phyloP scores from a whole-genome alignment of 306 rosid species.

The Acmispon strigosus region DNA sequence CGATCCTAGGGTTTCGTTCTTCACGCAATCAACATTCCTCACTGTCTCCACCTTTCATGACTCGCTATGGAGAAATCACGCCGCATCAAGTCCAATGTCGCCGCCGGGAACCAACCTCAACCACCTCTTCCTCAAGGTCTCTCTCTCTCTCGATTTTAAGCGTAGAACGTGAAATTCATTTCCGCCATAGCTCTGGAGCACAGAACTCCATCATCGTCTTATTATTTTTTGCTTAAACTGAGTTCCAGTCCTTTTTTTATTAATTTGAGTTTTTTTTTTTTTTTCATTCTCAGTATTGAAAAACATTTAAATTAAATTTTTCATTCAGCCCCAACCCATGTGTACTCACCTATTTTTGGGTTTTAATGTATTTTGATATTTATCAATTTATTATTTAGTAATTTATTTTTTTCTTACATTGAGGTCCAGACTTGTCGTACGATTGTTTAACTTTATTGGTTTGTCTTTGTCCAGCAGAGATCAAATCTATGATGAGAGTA shows the following conservation, averaged over 20 bases:
- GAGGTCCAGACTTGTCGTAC: neutral
- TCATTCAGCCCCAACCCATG: too few relatives aligned
- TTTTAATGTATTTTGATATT: neutral
- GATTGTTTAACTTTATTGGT: neutral
- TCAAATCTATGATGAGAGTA: neutral
- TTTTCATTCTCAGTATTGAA: neutral
- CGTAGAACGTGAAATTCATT: neutral
- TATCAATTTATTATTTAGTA: neutral
- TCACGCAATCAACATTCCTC: too few relatives aligned
- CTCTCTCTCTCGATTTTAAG: neutral
- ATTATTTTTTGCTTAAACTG: neutral
- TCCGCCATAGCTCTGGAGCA: neutral
- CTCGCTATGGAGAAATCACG: constrained; percentile 51
- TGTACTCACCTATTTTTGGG: too few relatives aligned
- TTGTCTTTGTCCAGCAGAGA: neutral
- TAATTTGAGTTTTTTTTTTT: neutral
- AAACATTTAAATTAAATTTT: too few relatives aligned
- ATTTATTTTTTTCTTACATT: neutral
- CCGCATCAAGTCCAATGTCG: constrained; percentile 34
- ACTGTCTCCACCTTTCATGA: constrained; percentile 31
- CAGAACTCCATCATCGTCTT: too few relatives aligned
- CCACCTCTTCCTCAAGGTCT: constrained; percentile 42
- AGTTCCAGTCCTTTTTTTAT: neutral
- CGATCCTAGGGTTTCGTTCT: too few relatives aligned
- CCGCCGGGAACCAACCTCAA: constrained; percentile 24